A percentile compares a stretch with the other conserved stretches of the same genome.
Evolutionary conservation across 2,329 filamentous ascomycete genomes (phyloP).

Genomic region (Penicillium rolfsii): DNA sequence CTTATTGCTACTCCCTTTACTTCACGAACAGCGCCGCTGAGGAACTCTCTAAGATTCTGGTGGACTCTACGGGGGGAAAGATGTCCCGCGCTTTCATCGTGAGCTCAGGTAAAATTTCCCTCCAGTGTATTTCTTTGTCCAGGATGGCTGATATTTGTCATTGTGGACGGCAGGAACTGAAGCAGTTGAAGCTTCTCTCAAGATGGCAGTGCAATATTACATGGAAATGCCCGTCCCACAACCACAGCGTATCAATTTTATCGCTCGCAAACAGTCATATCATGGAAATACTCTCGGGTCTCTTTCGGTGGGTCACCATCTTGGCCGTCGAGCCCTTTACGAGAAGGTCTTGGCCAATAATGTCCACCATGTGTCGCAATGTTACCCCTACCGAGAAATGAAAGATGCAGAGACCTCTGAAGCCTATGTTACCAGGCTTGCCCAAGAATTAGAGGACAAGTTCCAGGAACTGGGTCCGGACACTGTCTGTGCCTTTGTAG

Average conservation of each 20-base stretch:
- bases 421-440: conserved; percentile 62
- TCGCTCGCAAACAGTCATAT: conserved; percentile 66
- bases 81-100: conserved; percentile 60
- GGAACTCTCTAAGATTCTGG: conserved; percentile 52
- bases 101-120: conserved; percentile 53
- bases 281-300: conserved; percentile 72
- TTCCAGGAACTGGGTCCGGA: conserved; percentile 65
- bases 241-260: conserved; percentile 60
- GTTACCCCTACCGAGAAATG: conserved; percentile 64
- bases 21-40: conserved; percentile 59
- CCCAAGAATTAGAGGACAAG: conserved; percentile 65
- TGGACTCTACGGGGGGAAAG: conserved; percentile 53
- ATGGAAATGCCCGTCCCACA: conserved; percentile 57
- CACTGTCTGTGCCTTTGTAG: conserved; percentile 69
- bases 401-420: conserved; percentile 53
- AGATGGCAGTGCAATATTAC: conserved; percentile 67
- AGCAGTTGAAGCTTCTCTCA: conserved; percentile 68
- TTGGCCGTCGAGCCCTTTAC: conserved; percentile 61
- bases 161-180: conserved; percentile 57
- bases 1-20: conserved; percentile 61
- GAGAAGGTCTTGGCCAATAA: conserved; percentile 59
- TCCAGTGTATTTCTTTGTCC: background rate
- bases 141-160: conserved; percentile 6
- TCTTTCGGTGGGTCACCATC: conserved; percentile 67
- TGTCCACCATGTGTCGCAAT: conserved; percentile 64